Evolutionary conservation across 148 eudicot species (phyloP), one percentile per base, ranked within the genome.

Genomic region (Rhododendron henanense): DNA sequence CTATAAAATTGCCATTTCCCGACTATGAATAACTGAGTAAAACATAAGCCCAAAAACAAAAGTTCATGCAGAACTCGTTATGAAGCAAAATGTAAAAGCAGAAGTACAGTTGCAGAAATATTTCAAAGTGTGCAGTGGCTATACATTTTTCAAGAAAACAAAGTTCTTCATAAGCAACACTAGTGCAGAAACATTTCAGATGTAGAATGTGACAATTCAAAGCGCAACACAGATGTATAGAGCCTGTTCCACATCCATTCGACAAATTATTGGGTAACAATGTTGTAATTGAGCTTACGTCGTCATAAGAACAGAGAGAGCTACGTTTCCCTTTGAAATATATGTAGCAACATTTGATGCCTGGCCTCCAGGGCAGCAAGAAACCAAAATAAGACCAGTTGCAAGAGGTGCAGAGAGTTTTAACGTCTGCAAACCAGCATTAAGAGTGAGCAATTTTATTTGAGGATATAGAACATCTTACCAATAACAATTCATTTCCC

Each of bases 341-440:
- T 95, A 97, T 28, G 99, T 97, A 73, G 99, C 98, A 78, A 97
- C 98, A 92, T 97, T 97, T 87, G 99, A 97, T 87, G 99, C 98
- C 89, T 97, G 99, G 85, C 98, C 99, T 87, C 99, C 99, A 65
- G 99, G 99, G 85, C 99, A 97, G 91, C 99, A 97, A 44, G 99
- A 95, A 69, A 97, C 99, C 90, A 97, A 91, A 90, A 97, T 95
- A 88, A 97, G 94, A 78, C 99, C 99, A 85, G 99, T 97, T 61
- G 99, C 99, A 51, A 97, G 96, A 85, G 99, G 99, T 83, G 99
- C 99, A 6, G 99, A 95, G 84, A 97, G 88, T 85, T 94, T 97
- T 87, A 95, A 80, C 3, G 93, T 84, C 99, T 97, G 93, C 71
- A 86, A 55, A 92, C 82, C 28, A 90, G 71, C 61, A 41, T 87